A percentile compares a stretch with the other conserved stretches of the same genome.
phyloP scores from a whole-genome alignment of 306 rosid genomes.

The Coriaria nepalensis region DNA sequence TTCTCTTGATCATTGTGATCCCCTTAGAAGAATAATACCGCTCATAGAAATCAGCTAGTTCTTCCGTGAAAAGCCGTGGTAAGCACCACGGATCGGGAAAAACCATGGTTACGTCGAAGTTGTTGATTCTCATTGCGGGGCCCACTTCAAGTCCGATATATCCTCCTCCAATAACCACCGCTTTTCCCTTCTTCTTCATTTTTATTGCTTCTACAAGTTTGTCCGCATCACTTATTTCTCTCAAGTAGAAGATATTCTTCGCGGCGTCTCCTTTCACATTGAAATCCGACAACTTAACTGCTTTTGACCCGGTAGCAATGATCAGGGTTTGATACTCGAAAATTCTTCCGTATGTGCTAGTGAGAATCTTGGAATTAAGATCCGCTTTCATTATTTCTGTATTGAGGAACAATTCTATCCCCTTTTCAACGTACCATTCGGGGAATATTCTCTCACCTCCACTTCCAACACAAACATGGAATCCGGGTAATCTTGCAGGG shows the following conservation, averaged over 20 bases:
- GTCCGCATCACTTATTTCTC: constrained; percentile 33
- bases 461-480: constrained; percentile 41
- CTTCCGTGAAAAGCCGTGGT: constrained; percentile 23
- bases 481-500: constrained; percentile 26
- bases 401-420: constrained; percentile 26
- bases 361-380: constrained; percentile 16
- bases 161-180: constrained; percentile 34
- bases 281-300: constrained; percentile 14
- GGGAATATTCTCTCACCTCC: constrained; percentile 31
- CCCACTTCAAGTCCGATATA: constrained; percentile 38
- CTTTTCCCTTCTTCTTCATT: constrained; percentile 22
- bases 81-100: constrained; percentile 18
- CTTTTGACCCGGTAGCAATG: constrained; percentile 30
- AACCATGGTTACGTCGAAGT: constrained; percentile 30
- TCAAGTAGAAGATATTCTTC: constrained; percentile 29
- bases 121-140: constrained; percentile 29
- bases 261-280: constrained; percentile 21
- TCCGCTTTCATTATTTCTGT: constrained; percentile 20
- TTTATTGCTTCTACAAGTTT: constrained; percentile 19
- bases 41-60: constrained; percentile 28
- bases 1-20: constrained; percentile 21
- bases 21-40: constrained; percentile 21
- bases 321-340: constrained; percentile 20
- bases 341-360: constrained; percentile 13
- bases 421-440: constrained; percentile 28